phyloP scores from a whole-genome alignment of 495 filamentous ascomycete genomes.

The Haplographium delicatum region DNA sequence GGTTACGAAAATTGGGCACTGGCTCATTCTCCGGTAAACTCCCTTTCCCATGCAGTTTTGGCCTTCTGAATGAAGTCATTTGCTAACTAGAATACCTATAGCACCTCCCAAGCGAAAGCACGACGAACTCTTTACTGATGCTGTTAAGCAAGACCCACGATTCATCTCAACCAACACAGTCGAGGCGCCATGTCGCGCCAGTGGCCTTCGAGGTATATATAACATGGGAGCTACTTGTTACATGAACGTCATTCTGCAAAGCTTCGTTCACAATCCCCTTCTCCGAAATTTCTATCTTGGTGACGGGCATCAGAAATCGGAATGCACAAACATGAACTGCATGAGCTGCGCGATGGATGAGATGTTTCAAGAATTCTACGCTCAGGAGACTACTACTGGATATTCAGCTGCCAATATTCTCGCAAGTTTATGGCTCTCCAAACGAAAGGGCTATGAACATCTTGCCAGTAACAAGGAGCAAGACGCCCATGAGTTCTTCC shows the following conservation, averaged over 20 bases:
- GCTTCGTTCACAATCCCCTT: constrained; percentile 80
- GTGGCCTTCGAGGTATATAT: constrained; percentile 78
- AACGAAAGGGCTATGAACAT: constrained; percentile 57
- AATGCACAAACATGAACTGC: constrained; percentile 64
- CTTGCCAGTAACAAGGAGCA: constrained; percentile 89
- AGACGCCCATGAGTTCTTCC: constrained; percentile 93
- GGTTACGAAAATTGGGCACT: constrained; percentile 52
- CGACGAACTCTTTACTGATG: constrained; percentile 51
- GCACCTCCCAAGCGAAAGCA: constrained; percentile 54
- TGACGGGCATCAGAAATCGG: constrained; percentile 69
- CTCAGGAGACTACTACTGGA: constrained; percentile 70
- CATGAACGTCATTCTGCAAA: constrained; percentile 85
- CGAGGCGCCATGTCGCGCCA: constrained; percentile 61
- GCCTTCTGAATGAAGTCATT: constrained; percentile 7
- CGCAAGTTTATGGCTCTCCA: constrained; percentile 69
- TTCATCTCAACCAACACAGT: constrained; percentile 57
- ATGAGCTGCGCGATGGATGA: constrained; percentile 85
- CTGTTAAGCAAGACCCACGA: constrained; percentile 50
- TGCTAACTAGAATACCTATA: no score
- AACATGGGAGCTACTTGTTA: constrained; percentile 95
- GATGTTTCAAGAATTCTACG: constrained; percentile 87
- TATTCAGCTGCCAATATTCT: constrained; percentile 81
- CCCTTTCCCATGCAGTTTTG: not conserved
- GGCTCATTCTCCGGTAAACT: constrained; percentile 42
- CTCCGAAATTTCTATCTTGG: constrained; percentile 81